Evolutionary conservation across 2,329 filamentous ascomycete species (phyloP).

Genomic region (Calonectria pseudoreteaudii): DNA sequence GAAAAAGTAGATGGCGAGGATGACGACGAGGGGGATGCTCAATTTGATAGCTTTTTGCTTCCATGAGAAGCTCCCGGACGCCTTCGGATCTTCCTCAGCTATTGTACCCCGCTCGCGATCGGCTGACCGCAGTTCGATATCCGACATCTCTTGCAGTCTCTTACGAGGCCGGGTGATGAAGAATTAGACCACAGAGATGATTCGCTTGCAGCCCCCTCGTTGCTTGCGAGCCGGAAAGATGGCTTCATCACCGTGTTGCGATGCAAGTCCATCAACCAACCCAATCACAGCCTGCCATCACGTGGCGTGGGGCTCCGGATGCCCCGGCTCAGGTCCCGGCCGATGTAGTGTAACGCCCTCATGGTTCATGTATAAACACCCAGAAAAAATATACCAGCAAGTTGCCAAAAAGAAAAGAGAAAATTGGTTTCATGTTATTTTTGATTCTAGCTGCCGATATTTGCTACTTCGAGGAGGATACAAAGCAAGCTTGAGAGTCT

Average conservation of each 20-base stretch:
- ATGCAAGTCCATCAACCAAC: slow-evolving; percentile 8
- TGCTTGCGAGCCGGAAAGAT: not conserved
- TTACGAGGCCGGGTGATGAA: not conserved
- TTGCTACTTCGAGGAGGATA: not conserved
- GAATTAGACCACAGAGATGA: not conserved
- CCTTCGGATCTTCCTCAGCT: not conserved
- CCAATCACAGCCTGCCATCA: slow-evolving; percentile 14
- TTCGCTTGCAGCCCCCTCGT: not conserved
- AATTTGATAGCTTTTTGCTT: slow-evolving; percentile 30
- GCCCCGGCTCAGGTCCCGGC: not conserved
- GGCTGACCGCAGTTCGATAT: not conserved
- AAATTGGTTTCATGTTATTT: not conserved
- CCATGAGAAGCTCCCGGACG: slow-evolving; percentile 13
- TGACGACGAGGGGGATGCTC: slow-evolving; percentile 26
- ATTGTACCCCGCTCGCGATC: slow-evolving; percentile 5
- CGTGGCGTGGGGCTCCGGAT: slow-evolving; percentile 13
- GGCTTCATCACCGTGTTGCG: not conserved
- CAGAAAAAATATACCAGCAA: not conserved
- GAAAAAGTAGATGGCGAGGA: slow-evolving; percentile 34
- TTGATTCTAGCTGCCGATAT: not conserved
- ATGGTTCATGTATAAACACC: no score
- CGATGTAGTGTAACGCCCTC: not conserved
- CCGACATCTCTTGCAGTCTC: slow-evolving; percentile 12
- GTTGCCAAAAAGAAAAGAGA: not conserved
- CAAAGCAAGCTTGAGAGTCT: not conserved